A percentile compares a stretch with the other conserved stretches of the same genome.
phyloP scores from a whole-genome alignment of 1,284 basidiomycete genomes.

The Coriolopsis trogii region DNA sequence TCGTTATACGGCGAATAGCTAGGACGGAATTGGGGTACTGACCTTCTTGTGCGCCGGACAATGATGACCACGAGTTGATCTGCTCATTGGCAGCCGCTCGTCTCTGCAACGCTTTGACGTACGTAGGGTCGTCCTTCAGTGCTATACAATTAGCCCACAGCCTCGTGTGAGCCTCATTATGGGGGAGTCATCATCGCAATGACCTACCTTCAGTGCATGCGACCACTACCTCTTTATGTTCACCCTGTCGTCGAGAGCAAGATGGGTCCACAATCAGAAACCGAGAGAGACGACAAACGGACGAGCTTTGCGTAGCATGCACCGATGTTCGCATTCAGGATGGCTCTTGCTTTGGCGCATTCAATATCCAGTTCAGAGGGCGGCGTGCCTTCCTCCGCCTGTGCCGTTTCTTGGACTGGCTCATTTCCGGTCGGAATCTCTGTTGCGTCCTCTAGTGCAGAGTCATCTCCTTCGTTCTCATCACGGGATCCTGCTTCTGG shows the following conservation, averaged over 20 bases:
- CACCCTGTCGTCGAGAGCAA: no score
- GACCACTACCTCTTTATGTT: slow-evolving; percentile 74
- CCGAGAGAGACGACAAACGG: no score
- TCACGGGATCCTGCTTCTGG: slow-evolving; percentile 35
- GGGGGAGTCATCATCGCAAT: neutral
- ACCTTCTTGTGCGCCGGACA: slow-evolving; percentile 88
- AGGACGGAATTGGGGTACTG: neutral
- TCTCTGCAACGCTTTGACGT: slow-evolving; percentile 88
- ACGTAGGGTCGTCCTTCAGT: slow-evolving; percentile 80
- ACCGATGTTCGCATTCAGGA: slow-evolving; percentile 79
- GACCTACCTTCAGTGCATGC: slow-evolving; percentile 72
- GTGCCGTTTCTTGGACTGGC: slow-evolving; percentile 11
- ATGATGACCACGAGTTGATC: slow-evolving; percentile 80
- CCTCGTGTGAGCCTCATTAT: no score
- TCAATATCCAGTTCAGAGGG: slow-evolving; percentile 44
- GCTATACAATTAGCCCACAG: no score
- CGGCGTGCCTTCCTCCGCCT: no score
- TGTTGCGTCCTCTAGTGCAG: slow-evolving; percentile 33
- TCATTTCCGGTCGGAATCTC: slow-evolving; percentile 6
- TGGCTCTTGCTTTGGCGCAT: slow-evolving; percentile 60
- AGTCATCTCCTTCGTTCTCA: slow-evolving; percentile 30
- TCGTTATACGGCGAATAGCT: slow-evolving; percentile 1
- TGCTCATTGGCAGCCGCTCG: slow-evolving; percentile 85
- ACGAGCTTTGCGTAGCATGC: slow-evolving; percentile 82
- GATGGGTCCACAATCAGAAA: no score